Percentiles rank a stretch among this genome's conserved stretches.
These are phyloP conservation scores for Thielaviopsis euricoi DNA, from an alignment of 2,329 filamentous ascomycete genomes.

Conservation along the genomic window DNA sequence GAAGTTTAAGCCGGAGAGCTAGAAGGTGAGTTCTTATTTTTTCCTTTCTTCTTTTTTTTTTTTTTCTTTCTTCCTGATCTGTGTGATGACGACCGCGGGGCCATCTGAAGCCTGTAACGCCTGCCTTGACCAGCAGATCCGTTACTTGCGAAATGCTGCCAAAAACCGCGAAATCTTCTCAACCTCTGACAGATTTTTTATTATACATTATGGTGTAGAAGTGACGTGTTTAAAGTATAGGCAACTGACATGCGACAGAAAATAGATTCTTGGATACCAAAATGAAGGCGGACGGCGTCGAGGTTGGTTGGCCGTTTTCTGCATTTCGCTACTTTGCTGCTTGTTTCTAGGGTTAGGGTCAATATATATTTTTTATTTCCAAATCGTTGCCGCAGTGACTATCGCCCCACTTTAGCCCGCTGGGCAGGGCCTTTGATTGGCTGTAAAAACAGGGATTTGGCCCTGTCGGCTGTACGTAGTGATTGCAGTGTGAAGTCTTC, in stretches of 20 bases:
- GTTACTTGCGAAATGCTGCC: not conserved
- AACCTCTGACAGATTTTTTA: slow-evolving; percentile 1
- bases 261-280: not conserved
- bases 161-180: slow-evolving; percentile 8
- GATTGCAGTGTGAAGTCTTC: not conserved
- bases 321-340: too few species aligned
- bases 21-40: not conserved
- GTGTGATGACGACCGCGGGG: slow-evolving; percentile 6
- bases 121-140: slow-evolving; percentile 3
- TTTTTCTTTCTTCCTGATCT: not conserved
- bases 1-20: slow-evolving; percentile 37
- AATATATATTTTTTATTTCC: not conserved
- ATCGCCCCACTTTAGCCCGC: not conserved
- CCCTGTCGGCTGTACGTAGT: not conserved
- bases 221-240: too few species aligned
- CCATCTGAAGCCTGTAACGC: not conserved
- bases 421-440: not conserved
- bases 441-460: not conserved
- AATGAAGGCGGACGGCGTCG: not conserved
- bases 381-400: not conserved
- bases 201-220: too few species aligned
- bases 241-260: too few species aligned
- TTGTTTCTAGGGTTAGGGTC: not conserved
- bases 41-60: slow-evolving; percentile 1
- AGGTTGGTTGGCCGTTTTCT: too few species aligned